phyloP scores from a whole-genome alignment of 129 eudicot genomes.

The carrot (Daucus carota) region DNA sequence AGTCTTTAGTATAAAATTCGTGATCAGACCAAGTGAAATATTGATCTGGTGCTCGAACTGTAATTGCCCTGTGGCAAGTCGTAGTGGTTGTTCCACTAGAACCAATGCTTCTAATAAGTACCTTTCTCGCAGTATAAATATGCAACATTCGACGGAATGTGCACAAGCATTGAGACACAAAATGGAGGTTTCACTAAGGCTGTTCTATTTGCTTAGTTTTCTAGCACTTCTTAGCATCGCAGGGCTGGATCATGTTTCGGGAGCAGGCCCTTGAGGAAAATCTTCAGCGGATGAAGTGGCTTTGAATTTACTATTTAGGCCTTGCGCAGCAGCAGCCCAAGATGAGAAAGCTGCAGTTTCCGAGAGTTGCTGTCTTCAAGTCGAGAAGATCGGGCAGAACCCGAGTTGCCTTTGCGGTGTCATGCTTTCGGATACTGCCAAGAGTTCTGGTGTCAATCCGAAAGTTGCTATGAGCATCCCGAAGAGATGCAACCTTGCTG shows the following conservation, averaged over 20 bases:
- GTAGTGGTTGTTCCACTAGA: background rate
- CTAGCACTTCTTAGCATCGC: slow-evolving; percentile 18
- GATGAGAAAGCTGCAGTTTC: slow-evolving; percentile 35
- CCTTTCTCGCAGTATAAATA: slow-evolving; percentile 16
- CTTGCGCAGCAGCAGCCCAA: slow-evolving; percentile 44
- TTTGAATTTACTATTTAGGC: slow-evolving; percentile 42
- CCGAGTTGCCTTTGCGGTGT: slow-evolving; percentile 58
- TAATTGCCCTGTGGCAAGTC: background rate
- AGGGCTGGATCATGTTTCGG: slow-evolving; percentile 20
- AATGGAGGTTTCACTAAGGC: slow-evolving; percentile 24
- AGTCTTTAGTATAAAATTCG: background rate
- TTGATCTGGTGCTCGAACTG: background rate
- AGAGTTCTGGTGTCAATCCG: slow-evolving; percentile 36
- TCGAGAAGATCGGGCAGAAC: slow-evolving; percentile 36
- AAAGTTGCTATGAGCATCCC: slow-evolving; percentile 49
- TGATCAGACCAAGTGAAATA: background rate
- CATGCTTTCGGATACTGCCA: slow-evolving; percentile 40
- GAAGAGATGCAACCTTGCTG: slow-evolving; percentile 44
- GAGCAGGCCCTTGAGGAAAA: slow-evolving; percentile 36
- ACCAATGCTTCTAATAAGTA: background rate
- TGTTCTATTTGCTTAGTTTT: slow-evolving; percentile 13
- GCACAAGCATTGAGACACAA: background rate
- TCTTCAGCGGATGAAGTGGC: slow-evolving; percentile 40
- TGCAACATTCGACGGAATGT: background rate
- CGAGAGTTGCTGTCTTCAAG: slow-evolving; percentile 20